These are phyloP conservation scores for Gossypium mustelinum DNA, from an alignment of 345 rosid species.

Conservation along the genomic window DNA sequence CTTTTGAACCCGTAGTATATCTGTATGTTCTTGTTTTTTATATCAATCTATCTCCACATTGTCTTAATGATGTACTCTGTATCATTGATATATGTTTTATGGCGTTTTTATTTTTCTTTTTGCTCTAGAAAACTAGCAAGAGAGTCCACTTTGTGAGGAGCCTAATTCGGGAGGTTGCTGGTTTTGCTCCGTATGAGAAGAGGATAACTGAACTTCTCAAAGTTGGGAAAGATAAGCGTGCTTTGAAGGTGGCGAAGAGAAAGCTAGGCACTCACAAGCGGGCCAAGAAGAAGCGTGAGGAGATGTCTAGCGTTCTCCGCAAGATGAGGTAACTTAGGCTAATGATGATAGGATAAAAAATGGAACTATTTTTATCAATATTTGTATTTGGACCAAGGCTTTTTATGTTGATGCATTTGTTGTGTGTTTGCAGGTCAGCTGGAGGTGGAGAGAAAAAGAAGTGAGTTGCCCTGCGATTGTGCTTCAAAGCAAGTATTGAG, in stretches of 20 bases:
- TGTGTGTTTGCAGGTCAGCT: slow-evolving; percentile 22
- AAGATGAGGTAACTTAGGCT: slow-evolving; percentile 38
- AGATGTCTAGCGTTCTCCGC: slow-evolving; percentile 46
- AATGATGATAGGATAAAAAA: background rate
- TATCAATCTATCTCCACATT: background rate
- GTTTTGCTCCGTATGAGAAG: slow-evolving; percentile 55
- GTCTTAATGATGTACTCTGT: background rate
- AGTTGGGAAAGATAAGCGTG: slow-evolving; percentile 59
- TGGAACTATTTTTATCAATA: background rate
- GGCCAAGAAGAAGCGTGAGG: slow-evolving; percentile 60
- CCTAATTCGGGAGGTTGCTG: slow-evolving; percentile 54
- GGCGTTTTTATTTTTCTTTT: background rate
- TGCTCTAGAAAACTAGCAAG: slow-evolving; percentile 43
- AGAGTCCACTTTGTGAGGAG: slow-evolving; percentile 46
- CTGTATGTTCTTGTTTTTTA: background rate
- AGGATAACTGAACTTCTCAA: slow-evolving; percentile 52
- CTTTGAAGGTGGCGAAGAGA: slow-evolving; percentile 50
- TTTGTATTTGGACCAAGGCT: background rate
- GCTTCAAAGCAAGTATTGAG: background rate
- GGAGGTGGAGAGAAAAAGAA: slow-evolving; percentile 40
- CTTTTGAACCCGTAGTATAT: background rate
- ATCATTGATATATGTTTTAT: background rate
- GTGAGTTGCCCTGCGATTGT: background rate
- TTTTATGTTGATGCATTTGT: slow-evolving; percentile 6
- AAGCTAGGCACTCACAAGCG: slow-evolving; percentile 55